Percentiles rank a stretch among this genome's conserved stretches.
These are phyloP conservation scores for Auricularia sp. DNA, from an alignment of 768 basidiomycete genomes.

Conservation along the genomic window DNA sequence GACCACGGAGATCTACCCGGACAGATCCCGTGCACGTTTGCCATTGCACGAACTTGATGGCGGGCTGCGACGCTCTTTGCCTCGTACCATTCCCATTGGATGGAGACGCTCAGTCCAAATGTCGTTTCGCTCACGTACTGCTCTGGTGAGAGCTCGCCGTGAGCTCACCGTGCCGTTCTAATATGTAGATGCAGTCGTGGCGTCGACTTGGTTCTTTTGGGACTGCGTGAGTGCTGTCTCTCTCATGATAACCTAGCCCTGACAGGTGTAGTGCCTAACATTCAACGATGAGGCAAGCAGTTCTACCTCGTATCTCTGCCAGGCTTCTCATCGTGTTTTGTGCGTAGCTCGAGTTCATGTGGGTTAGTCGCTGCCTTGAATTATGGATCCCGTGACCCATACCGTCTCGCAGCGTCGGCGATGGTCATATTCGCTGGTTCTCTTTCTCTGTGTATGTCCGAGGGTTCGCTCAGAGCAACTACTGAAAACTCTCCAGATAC, in stretches of 20 bases:
- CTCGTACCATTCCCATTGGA: background rate
- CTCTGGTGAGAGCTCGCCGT: background rate
- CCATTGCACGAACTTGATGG: no score
- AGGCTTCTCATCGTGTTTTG: background rate
- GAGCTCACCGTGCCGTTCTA: background rate
- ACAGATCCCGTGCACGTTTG: no score
- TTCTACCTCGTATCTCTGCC: background rate
- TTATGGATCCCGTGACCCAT: background rate
- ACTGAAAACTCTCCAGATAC: background rate
- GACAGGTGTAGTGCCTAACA: background rate
- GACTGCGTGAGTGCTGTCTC: background rate
- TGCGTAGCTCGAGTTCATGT: background rate
- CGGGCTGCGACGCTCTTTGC: background rate
- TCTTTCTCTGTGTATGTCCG: background rate
- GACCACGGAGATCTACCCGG: no score
- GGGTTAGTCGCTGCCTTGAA: background rate
- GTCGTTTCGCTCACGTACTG: background rate
- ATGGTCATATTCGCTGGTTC: background rate
- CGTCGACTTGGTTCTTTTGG: background rate
- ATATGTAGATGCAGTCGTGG: background rate
- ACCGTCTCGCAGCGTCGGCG: background rate
- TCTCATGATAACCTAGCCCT: background rate
- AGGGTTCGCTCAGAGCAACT: background rate
- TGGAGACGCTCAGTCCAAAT: background rate
- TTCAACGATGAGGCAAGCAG: background rate